Evolutionary conservation across 2,329 filamentous ascomycete species (phyloP), one percentile per base, ranked within the genome.

Genomic region (Claviceps quebecensis): DNA sequence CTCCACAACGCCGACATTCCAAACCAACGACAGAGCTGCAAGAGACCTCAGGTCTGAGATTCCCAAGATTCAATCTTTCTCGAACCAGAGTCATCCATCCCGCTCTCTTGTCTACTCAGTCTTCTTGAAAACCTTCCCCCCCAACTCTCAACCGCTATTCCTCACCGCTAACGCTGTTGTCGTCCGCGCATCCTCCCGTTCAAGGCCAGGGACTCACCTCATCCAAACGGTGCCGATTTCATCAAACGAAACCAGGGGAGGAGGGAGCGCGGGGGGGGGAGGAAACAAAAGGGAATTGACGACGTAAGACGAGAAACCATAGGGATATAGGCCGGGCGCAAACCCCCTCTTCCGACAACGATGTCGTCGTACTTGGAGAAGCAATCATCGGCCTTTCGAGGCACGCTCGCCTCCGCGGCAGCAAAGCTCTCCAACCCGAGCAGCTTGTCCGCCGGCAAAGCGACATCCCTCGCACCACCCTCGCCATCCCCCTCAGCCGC

Each of bases 351-450:
- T 39, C n/a, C 40, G 47, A 38, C 60, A 64, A 68, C 50, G 59
- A 84, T 81, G 78, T 81, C 80, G 52, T 69, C 67, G 47, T 82
- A 79, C 58, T 75, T 86, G 54, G 78, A 84, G 59, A 80, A 79
- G 59, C 80, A 84, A 66, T 75, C 81, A 56, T 78, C 76, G 52
- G 74, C 70, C 58, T 81, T 83, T 68, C 78, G 73, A 59, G 79
- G 75, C 59, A 76, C 74, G 56, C 75, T 84, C 53, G 72, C 78
- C 53, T 75, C 79, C 49, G 80, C 79, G n/a, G 79, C 83, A 19
- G 69, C 77, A 49, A 84, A 83, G 61, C 70, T 87, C 57, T 73
- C 72, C 51, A 76, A 74, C 55, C 76, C 67, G 56, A 71, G 64
- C 66, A 71, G 69, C 63, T 69, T 63, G 64, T 71, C 64, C 58